Percentiles rank a stretch among this genome's conserved stretches.
phyloP scores from a whole-genome alignment of 148 eudicot genomes.

The Persicaria maculosa region DNA sequence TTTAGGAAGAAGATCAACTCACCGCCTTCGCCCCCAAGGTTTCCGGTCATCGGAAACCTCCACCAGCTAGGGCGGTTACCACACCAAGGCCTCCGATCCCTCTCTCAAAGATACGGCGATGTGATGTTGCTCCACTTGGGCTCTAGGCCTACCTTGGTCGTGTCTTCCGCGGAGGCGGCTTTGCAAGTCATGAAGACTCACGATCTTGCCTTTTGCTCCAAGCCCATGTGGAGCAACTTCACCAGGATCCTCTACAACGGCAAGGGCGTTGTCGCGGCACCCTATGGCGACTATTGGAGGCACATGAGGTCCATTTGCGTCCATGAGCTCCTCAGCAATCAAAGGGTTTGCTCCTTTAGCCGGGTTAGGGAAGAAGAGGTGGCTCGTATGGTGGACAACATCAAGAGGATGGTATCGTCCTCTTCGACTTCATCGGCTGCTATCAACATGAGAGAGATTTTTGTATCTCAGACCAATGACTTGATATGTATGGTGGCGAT shows the following conservation, averaged over 20 bases:
- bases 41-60: background rate
- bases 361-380: background rate
- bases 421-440: background rate
- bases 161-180: background rate
- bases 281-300: conserved; percentile 2
- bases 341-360: background rate
- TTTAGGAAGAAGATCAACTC: background rate
- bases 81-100: background rate
- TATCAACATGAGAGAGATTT: background rate
- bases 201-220: background rate
- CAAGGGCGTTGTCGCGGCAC: background rate
- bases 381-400: background rate
- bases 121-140: conserved; percentile 1
- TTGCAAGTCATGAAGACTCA: background rate
- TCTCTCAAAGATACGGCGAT: background rate
- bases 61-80: background rate
- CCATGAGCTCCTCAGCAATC: background rate
- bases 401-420: background rate
- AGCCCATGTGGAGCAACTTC: background rate
- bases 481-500: background rate
- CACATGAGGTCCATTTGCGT: background rate
- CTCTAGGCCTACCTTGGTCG: background rate
- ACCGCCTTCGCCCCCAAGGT: background rate
- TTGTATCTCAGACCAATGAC: background rate
- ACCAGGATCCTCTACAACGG: conserved; percentile 2